A percentile compares a stretch with the other conserved stretches of the same genome.
These are phyloP conservation scores for Pyrus bretschneideri DNA, from an alignment of 306 rosid species.

Conservation along the genomic window DNA sequence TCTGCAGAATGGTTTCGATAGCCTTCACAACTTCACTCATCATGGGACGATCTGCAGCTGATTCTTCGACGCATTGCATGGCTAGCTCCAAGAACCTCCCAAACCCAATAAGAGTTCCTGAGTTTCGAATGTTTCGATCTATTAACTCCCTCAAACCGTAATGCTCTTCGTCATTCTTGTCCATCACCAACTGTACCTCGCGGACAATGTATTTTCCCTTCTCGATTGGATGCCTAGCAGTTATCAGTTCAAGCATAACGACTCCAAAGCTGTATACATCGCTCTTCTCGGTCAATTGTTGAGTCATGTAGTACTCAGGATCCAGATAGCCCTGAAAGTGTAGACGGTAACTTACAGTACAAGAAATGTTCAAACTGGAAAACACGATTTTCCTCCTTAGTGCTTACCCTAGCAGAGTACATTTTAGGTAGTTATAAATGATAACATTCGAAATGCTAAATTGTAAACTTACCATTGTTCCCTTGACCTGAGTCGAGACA, in stretches of 20 bases:
- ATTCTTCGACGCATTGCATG: slow-evolving; percentile 80
- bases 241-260: slow-evolving; percentile 77
- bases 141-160: slow-evolving; percentile 61
- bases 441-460: too few species aligned
- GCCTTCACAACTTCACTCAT: slow-evolving; percentile 84
- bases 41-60: slow-evolving; percentile 75
- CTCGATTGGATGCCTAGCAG: slow-evolving; percentile 76
- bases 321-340: slow-evolving; percentile 78
- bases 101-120: slow-evolving; percentile 42
- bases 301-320: slow-evolving; percentile 94
- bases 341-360: background rate
- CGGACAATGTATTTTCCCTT: slow-evolving; percentile 84
- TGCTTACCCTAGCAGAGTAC: too few species aligned
- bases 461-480: slow-evolving; percentile 62
- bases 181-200: slow-evolving; percentile 45
- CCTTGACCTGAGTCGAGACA: slow-evolving; percentile 93
- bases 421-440: too few species aligned
- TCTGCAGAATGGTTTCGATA: slow-evolving; percentile 64
- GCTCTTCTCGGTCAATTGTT: slow-evolving; percentile 81
- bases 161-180: slow-evolving; percentile 47
- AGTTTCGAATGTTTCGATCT: slow-evolving; percentile 55
- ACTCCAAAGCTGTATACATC: slow-evolving; percentile 94
- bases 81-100: slow-evolving; percentile 73
- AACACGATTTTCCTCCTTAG: too few species aligned
- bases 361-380: background rate